Evolutionary conservation across 2,329 filamentous ascomycete genomes (phyloP).

Genomic region (Fusarium sp.): DNA sequence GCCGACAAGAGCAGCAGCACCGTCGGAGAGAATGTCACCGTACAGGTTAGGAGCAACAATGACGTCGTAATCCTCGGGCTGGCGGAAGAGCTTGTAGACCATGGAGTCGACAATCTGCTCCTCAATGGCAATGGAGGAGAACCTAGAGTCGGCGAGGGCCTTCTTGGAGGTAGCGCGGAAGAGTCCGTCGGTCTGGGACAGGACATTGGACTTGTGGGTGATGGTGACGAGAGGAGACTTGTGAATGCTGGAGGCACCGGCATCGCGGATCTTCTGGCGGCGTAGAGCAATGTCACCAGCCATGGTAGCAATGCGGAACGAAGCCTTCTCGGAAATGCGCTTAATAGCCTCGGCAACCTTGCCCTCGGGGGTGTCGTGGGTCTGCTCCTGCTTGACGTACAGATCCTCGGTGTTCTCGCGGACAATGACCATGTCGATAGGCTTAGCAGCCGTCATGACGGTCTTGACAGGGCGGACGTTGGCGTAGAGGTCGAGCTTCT

Average conservation of each 20-base stretch:
- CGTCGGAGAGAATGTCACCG: slow-evolving; percentile 96
- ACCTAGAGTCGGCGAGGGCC: slow-evolving; percentile 76
- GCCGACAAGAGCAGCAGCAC: slow-evolving; percentile 92
- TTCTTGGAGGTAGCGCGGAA: slow-evolving; percentile 85
- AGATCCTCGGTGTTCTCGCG: slow-evolving; percentile 99
- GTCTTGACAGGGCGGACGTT: slow-evolving; percentile 97
- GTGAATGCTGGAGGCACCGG: slow-evolving; percentile 71
- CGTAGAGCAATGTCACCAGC: slow-evolving; percentile 94
- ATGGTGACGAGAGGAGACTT: slow-evolving; percentile 85
- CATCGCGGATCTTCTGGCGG: slow-evolving; percentile 82
- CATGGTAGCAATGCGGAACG: slow-evolving; percentile 88
- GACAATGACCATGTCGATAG: slow-evolving; percentile 97
- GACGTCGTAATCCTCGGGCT: slow-evolving; percentile 95
- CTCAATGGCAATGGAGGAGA: slow-evolving; percentile 77
- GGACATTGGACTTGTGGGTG: slow-evolving; percentile 98
- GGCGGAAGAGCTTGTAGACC: slow-evolving; percentile 99
- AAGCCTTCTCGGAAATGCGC: slow-evolving; percentile 90
- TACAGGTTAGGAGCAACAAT: slow-evolving; percentile 98
- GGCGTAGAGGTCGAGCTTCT: slow-evolving; percentile 93
- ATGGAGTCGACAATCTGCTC: slow-evolving; percentile 99
- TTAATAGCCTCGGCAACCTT: slow-evolving; percentile 98
- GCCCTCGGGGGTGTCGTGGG: slow-evolving; percentile 78
- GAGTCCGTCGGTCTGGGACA: slow-evolving; percentile 95
- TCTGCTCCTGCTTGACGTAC: slow-evolving; percentile 97
- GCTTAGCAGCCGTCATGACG: slow-evolving; percentile 72